A percentile compares a stretch with the other conserved stretches of the same genome.
Conservation (phyloP, 768 basidiomycete genomes). For the Strobilomyces dryophilus region DNA sequence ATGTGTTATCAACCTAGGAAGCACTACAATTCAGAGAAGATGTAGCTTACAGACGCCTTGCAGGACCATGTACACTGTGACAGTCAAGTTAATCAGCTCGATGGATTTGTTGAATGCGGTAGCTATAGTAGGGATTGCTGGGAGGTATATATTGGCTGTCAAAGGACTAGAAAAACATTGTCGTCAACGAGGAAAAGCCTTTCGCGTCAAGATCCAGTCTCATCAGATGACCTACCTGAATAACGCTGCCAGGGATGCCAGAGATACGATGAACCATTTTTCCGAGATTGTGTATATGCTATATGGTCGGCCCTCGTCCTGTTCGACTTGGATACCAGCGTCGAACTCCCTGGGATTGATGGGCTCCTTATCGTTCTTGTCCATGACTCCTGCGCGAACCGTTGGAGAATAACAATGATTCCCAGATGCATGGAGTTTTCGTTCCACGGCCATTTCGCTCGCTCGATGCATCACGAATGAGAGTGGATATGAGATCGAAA, state of each 20-base stretch:
- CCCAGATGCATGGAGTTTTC: slow-evolving; percentile 1
- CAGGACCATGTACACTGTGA: slow-evolving; percentile 58
- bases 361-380: neutral
- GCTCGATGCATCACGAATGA: neutral
- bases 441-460: neutral
- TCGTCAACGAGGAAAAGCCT: neutral
- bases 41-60: slow-evolving; percentile 40
- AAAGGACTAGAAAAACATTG: slow-evolving; percentile 44
- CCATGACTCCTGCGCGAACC: neutral
- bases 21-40: neutral
- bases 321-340: neutral
- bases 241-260: slow-evolving; percentile 57
- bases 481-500: neutral
- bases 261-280: slow-evolving; percentile 65
- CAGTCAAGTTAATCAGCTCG: slow-evolving; percentile 75
- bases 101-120: slow-evolving; percentile 54
- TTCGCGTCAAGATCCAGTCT: neutral
- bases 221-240: slow-evolving; percentile 46
- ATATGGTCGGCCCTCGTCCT: slow-evolving; percentile 23
- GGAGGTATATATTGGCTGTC: slow-evolving; percentile 75
- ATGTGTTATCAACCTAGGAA: neutral
- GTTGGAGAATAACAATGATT: neutral
- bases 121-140: slow-evolving; percentile 69
- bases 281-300: slow-evolving; percentile 52
- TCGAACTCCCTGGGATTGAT: neutral